A percentile compares a stretch with the other conserved stretches of the same genome.
Evolutionary conservation across 345 rosid species (phyloP).

Genomic region (Camelina laxa): DNA sequence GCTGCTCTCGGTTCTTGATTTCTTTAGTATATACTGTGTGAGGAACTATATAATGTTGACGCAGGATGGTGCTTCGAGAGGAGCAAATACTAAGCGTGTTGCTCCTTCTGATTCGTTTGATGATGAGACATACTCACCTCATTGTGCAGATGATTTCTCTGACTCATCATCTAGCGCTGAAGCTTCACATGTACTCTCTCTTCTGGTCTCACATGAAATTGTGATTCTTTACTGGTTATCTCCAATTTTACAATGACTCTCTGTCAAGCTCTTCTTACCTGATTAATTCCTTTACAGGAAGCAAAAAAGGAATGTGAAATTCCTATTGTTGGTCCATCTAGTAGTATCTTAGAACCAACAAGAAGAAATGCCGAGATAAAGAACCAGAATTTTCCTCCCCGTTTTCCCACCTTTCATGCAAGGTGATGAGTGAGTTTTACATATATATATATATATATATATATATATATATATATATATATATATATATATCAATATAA

Average conservation of each 20-base stretch:
- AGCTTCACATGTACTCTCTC: conserved; percentile 41
- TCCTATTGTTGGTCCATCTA: not conserved
- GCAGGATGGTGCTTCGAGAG: conserved; percentile 35
- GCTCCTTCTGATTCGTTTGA: conserved; percentile 50
- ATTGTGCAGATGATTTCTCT: conserved; percentile 48
- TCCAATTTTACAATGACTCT: not conserved
- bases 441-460: no score
- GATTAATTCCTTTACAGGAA: conserved; percentile 46
- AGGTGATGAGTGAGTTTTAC: conserved; percentile 56
- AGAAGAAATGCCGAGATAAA: conserved; percentile 40
- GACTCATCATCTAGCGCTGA: conserved; percentile 60
- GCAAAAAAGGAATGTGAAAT: conserved; percentile 48
- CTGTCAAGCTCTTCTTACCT: not conserved
- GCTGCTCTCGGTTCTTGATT: not conserved
- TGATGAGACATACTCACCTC: conserved; percentile 55
- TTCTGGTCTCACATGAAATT: conserved; percentile 28
- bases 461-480: no score
- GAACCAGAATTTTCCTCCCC: conserved; percentile 50
- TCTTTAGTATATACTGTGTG: not conserved
- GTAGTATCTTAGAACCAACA: conserved; percentile 35
- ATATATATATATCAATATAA: not conserved
- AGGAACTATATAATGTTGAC: not conserved
- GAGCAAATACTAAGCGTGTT: conserved; percentile 37
- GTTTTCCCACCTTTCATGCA: conserved; percentile 80
- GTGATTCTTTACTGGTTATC: conserved; percentile 26